These are phyloP conservation scores for Apium graveolens DNA, from an alignment of 129 eudicot species.

Conservation along the genomic window DNA sequence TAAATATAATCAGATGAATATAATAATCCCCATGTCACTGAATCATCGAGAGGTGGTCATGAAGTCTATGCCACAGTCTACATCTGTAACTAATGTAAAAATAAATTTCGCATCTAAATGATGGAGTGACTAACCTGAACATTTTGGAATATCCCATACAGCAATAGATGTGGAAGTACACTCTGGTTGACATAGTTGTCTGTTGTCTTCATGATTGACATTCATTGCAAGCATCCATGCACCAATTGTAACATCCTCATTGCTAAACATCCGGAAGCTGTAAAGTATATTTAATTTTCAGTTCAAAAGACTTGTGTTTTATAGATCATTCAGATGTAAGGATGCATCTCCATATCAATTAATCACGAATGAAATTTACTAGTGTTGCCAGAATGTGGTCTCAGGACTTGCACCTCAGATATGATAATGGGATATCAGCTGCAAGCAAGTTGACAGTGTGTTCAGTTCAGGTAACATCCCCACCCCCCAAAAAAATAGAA, in stretches of 20 bases:
- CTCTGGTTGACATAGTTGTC: constrained; percentile 56
- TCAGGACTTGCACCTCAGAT: not conserved
- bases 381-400: not conserved
- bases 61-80: not conserved
- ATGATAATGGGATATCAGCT: not conserved
- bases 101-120: not conserved
- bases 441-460: not conserved
- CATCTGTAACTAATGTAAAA: not conserved
- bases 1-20: not conserved
- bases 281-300: not conserved
- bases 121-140: constrained; percentile 55
- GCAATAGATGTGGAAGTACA: constrained; percentile 74
- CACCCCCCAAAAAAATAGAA: too few relatives aligned
- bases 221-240: constrained; percentile 99
- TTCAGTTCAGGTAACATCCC: not conserved
- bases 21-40: not conserved
- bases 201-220: constrained; percentile 72
- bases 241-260: constrained; percentile 93
- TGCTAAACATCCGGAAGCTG: constrained; percentile 95
- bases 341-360: not conserved
- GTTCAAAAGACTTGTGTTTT: not conserved
- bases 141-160: constrained; percentile 96
- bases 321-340: not conserved
- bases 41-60: not conserved
- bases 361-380: not conserved